phyloP scores from a whole-genome alignment of 768 basidiomycete genomes.

The Cystofilobasidium bisporidii region DNA sequence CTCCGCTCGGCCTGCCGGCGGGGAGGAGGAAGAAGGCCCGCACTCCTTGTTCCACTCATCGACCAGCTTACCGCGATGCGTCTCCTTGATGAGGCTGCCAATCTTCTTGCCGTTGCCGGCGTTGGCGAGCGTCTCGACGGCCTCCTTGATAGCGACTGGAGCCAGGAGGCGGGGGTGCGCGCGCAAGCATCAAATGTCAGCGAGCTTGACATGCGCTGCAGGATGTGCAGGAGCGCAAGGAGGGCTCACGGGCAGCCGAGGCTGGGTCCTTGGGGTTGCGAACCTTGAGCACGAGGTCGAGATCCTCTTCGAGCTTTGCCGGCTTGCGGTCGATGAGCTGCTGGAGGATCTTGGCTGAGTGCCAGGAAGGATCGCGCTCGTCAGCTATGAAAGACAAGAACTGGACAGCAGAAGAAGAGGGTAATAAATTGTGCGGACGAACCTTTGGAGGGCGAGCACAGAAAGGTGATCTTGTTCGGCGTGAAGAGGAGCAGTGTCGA shows the following conservation, averaged over 20 bases:
- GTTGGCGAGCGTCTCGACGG: slow-evolving; percentile 47
- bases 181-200: no score
- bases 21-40: slow-evolving; percentile 4
- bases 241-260: slow-evolving; percentile 9
- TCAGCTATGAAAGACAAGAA: no score
- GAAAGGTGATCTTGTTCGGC: slow-evolving; percentile 56
- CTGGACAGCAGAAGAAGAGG: no score
- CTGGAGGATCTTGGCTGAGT: slow-evolving; percentile 77
- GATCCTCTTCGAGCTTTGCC: not conserved
- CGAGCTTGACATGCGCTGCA: no score
- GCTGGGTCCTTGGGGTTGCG: slow-evolving; percentile 21
- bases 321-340: slow-evolving; percentile 51
- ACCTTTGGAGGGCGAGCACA: slow-evolving; percentile 89
- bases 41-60: slow-evolving; percentile 68
- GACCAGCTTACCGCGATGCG: slow-evolving; percentile 72
- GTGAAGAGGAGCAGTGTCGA: slow-evolving; percentile 80
- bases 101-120: slow-evolving; percentile 43
- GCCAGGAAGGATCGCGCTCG: no score
- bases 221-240: not conserved
- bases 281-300: slow-evolving; percentile 4
- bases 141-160: slow-evolving; percentile 33
- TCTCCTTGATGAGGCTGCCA: slow-evolving; percentile 71
- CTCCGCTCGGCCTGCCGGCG: no score
- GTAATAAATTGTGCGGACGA: slow-evolving; percentile 24
- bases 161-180: no score